A percentile compares a stretch with the other conserved stretches of the same genome.
phyloP scores from a whole-genome alignment of 2,329 filamentous ascomycete species.

The Verticillium nubilum region DNA sequence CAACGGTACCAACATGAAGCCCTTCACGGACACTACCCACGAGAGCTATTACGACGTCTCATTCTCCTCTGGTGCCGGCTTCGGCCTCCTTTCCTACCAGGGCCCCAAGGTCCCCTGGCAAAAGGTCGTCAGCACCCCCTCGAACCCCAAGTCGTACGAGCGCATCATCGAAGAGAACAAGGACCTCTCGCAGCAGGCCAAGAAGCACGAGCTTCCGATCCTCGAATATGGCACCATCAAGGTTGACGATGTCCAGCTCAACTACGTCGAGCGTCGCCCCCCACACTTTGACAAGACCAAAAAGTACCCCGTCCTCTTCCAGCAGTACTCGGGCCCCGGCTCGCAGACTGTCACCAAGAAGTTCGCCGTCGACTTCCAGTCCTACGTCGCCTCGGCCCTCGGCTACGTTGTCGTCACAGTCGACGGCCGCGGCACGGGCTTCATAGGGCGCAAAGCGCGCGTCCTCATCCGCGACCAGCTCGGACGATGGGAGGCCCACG shows the following conservation, averaged over 20 bases:
- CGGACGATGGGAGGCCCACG: constrained; percentile 76
- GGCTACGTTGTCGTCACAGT: constrained; percentile 95
- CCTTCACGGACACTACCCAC: constrained; percentile 67
- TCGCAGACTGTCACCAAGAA: constrained; percentile 80
- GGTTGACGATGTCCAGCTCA: constrained; percentile 69
- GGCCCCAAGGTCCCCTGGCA: constrained; percentile 89
- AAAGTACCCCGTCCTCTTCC: constrained; percentile 91
- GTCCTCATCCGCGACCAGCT: constrained; percentile 79
- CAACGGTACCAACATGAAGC: constrained; percentile 65
- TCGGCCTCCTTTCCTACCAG: constrained; percentile 75
- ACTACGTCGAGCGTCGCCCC: constrained; percentile 78
- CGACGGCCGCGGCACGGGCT: constrained; percentile 89
- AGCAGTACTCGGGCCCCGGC: constrained; percentile 90
- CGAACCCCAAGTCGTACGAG: constrained; percentile 58
- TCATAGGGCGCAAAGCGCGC: constrained; percentile 76
- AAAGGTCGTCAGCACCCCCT: constrained; percentile 79
- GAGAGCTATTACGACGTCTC: constrained; percentile 78
- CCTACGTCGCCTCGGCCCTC: constrained; percentile 77
- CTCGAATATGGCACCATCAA: constrained; percentile 78
- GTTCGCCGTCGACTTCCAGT: constrained; percentile 84
- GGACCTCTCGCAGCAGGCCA: constrained; percentile 61
- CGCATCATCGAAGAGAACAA: constrained; percentile 75
- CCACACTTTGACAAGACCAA: constrained; percentile 80
- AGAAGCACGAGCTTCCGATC: constrained; percentile 75
- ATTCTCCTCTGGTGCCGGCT: constrained; percentile 79